Evolutionary conservation across 805 yeast genomes (phyloP).

Genomic region (Schwanniomyces occidentalis): DNA sequence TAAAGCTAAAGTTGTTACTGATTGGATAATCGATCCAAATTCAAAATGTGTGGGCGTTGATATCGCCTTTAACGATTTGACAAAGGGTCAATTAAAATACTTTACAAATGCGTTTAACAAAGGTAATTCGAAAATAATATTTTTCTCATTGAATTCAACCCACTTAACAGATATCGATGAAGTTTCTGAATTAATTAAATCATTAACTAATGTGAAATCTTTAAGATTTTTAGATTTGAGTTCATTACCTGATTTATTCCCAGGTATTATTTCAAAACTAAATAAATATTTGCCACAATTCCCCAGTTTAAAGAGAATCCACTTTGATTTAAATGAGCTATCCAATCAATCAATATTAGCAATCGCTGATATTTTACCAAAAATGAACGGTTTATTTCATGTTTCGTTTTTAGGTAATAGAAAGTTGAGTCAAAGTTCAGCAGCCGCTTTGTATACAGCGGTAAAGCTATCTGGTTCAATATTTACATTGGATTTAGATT

Average conservation of each 20-base stretch:
- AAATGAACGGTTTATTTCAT: constrained; percentile 49
- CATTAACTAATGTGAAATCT: constrained; percentile 38
- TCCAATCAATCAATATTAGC: constrained; percentile 48
- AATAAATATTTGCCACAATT: constrained; percentile 46
- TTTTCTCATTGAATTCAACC: constrained; percentile 55
- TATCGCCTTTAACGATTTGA: constrained; percentile 54
- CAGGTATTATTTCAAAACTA: constrained; percentile 47
- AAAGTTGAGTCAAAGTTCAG: constrained; percentile 42
- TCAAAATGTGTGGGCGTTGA: constrained; percentile 56
- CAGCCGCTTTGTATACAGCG: constrained; percentile 51
- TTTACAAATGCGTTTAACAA: constrained; percentile 42
- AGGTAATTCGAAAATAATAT: constrained; percentile 39
- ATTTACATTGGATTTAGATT: constrained; percentile 54
- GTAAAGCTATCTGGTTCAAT: constrained; percentile 47
- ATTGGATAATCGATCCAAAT: constrained; percentile 46
- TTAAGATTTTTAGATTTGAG: constrained; percentile 55
- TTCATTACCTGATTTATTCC: constrained; percentile 52
- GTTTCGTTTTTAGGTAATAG: constrained; percentile 56
- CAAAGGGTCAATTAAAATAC: constrained; percentile 46
- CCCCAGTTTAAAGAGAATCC: constrained; percentile 48
- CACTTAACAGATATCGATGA: constrained; percentile 44
- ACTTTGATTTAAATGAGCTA: constrained; percentile 55
- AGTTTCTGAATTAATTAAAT: constrained; percentile 32
- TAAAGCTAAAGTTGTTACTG: constrained; percentile 43
- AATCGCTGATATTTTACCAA: constrained; percentile 48